phyloP scores from a whole-genome alignment of 306 rosid genomes.

The Carpinus viminea region DNA sequence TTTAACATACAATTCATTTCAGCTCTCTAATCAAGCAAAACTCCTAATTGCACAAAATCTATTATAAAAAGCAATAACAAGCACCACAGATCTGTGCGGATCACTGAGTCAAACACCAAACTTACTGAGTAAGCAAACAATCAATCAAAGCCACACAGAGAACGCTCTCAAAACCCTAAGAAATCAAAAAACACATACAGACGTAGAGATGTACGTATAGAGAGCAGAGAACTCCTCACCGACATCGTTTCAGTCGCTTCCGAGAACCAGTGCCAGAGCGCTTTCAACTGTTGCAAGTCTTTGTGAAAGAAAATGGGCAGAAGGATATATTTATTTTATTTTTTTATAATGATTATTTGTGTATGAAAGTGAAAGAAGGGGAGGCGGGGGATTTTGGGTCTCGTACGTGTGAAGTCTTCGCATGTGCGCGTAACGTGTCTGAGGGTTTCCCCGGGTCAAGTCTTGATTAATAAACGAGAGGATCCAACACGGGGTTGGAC shows the following conservation, averaged over 20 bases:
- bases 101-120: not conserved
- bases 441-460: not conserved
- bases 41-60: not conserved
- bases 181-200: not conserved
- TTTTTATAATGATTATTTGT: no score
- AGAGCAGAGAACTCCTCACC: constrained; percentile 34
- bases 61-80: not conserved
- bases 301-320: not conserved
- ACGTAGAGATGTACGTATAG: not conserved
- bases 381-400: not conserved
- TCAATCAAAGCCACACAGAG: not conserved
- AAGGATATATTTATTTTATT: not conserved
- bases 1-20: not conserved
- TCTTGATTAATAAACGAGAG: not conserved
- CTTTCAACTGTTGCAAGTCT: not conserved
- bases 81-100: not conserved
- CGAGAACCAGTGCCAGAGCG: not conserved
- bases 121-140: not conserved
- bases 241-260: constrained; percentile 34
- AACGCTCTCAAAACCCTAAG: constrained; percentile 6
- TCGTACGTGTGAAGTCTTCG: constrained; percentile 20
- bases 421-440: constrained; percentile 29
- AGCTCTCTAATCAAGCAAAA: not conserved
- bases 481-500: constrained; percentile 16
- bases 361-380: no score